A percentile compares a stretch with the other conserved stretches of the same genome.
Conservation (phyloP, 352 stramenopile genomes). For the Pythium periplocum region DNA sequence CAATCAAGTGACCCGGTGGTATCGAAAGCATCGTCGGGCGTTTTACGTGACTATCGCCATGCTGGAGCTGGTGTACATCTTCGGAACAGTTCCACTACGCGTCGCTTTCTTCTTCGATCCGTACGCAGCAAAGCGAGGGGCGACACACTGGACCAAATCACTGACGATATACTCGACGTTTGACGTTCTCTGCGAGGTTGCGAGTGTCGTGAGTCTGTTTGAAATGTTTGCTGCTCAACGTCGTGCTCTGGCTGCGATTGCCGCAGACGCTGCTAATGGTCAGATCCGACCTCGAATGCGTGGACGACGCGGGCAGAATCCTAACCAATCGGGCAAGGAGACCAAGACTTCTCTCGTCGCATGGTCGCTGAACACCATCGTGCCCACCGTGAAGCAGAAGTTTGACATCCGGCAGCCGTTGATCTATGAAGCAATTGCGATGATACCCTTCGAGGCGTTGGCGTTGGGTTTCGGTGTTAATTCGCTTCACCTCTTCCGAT, state of each 20-base stretch:
- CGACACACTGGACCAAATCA: constrained; percentile 29
- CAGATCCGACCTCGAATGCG: too few species aligned
- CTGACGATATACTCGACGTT: constrained; percentile 44
- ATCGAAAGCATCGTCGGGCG: constrained; percentile 9
- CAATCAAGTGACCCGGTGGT: constrained; percentile 3
- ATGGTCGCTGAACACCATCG: constrained; percentile 67
- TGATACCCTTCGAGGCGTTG: constrained; percentile 50
- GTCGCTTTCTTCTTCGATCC: constrained; percentile 40
- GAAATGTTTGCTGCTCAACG: constrained; percentile 46
- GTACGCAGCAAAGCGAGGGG: constrained; percentile 10
- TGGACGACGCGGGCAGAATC: too few species aligned
- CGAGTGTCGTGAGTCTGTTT: constrained; percentile 32
- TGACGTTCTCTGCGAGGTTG: constrained; percentile 49
- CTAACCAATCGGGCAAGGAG: neutral
- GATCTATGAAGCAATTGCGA: constrained; percentile 38
- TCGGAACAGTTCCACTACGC: constrained; percentile 32
- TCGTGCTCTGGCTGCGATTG: constrained; percentile 34
- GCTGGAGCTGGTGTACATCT: constrained; percentile 33
- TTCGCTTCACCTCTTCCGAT: constrained; percentile 44
- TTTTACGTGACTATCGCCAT: constrained; percentile 20
- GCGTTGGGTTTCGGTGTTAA: constrained; percentile 34
- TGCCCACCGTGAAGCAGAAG: constrained; percentile 22
- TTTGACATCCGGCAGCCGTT: constrained; percentile 33
- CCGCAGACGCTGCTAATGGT: constrained; percentile 13
- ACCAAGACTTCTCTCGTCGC: constrained; percentile 16